These are phyloP conservation scores for Phytophthora pseudosyringae DNA, from an alignment of 352 stramenopile genomes.

Conservation along the genomic window DNA sequence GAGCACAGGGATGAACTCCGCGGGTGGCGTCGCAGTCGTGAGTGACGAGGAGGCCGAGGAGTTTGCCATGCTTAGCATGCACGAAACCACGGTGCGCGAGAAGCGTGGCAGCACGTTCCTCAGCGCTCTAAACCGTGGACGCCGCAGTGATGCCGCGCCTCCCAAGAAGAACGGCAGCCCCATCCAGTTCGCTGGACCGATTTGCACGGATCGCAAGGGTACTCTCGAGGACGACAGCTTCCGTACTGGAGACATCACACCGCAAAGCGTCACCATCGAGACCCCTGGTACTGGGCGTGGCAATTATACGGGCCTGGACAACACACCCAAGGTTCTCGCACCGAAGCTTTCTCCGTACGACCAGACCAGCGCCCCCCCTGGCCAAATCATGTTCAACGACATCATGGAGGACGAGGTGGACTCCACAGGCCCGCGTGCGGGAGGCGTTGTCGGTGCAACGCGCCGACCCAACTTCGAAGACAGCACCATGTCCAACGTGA, in stretches of 20 bases:
- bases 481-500: slow-evolving; percentile 38
- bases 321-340: slow-evolving; percentile 34
- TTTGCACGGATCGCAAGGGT: slow-evolving; percentile 51
- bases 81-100: slow-evolving; percentile 65
- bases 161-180: slow-evolving; percentile 45
- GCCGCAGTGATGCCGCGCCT: slow-evolving; percentile 25
- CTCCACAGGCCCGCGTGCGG: slow-evolving; percentile 12
- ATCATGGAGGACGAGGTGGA: slow-evolving; percentile 65
- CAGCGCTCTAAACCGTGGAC: slow-evolving; percentile 40
- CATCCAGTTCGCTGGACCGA: slow-evolving; percentile 54
- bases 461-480: slow-evolving; percentile 32
- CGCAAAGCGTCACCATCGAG: slow-evolving; percentile 37
- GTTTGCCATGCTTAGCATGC: slow-evolving; percentile 83
- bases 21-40: slow-evolving; percentile 29
- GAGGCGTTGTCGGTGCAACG: slow-evolving; percentile 4
- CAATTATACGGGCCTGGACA: slow-evolving; percentile 39
- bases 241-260: slow-evolving; percentile 32
- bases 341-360: slow-evolving; percentile 24
- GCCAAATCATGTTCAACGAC: slow-evolving; percentile 66
- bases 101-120: slow-evolving; percentile 61
- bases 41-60: slow-evolving; percentile 62
- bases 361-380: slow-evolving; percentile 25
- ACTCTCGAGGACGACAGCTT: slow-evolving; percentile 30
- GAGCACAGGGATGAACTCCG: slow-evolving; percentile 34
- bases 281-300: slow-evolving; percentile 32